These are phyloP conservation scores for Austroboletus festivus DNA, from an alignment of 768 basidiomycete species.

Conservation along the genomic window DNA sequence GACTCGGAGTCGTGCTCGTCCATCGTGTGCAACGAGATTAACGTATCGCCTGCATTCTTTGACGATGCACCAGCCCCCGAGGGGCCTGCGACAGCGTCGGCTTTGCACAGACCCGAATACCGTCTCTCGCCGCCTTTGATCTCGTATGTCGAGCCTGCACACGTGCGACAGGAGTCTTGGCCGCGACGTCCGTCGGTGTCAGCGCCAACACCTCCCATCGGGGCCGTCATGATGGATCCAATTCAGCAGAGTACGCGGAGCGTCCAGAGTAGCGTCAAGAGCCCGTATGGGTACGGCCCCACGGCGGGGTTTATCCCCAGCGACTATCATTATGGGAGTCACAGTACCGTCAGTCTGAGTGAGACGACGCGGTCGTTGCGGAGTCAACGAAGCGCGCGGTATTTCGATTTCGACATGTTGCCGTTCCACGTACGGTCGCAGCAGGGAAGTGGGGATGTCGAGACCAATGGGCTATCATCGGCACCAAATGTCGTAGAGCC, in stretches of 20 bases:
- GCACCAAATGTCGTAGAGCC: too few species aligned
- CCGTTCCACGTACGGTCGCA: constrained; percentile 6
- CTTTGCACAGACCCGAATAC: constrained; percentile 31
- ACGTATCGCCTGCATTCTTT: constrained; percentile 44
- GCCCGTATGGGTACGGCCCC: constrained; percentile 19
- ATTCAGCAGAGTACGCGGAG: constrained; percentile 2
- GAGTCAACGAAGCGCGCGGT: constrained; percentile 16
- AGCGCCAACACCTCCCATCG: background rate
- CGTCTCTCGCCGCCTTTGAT: constrained; percentile 18
- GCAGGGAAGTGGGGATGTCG: background rate
- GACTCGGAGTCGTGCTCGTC: constrained; percentile 16
- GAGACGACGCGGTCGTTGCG: constrained; percentile 10
- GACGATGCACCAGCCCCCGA: constrained; percentile 44
- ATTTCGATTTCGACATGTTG: constrained; percentile 30
- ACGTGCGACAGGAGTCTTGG: constrained; percentile 11
- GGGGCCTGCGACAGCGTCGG: constrained; percentile 42
- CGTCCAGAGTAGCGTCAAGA: background rate
- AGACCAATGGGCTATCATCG: too few species aligned
- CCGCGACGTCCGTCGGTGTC: background rate
- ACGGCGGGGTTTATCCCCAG: constrained; percentile 29
- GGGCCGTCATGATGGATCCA: background rate
- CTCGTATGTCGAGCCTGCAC: constrained; percentile 15
- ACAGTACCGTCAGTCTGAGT: constrained; percentile 7
- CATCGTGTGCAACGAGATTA: constrained; percentile 21
- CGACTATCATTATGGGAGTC: constrained; percentile 7